phyloP scores from a whole-genome alignment of 495 filamentous ascomycete genomes.

The Bathelium albidoporum region DNA sequence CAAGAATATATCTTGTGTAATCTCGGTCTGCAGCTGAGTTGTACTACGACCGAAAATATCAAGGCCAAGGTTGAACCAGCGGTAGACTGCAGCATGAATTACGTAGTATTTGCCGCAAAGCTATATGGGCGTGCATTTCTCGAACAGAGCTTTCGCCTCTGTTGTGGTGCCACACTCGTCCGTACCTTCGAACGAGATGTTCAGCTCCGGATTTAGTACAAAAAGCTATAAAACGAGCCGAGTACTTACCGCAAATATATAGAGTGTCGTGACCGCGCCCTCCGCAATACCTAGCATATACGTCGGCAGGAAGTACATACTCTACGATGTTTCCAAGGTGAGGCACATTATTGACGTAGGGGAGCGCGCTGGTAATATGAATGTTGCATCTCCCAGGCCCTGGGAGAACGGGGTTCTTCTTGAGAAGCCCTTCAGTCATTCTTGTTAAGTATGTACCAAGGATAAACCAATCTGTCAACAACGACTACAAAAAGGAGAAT shows the following conservation, averaged over 20 bases:
- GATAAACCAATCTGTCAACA: too few species aligned
- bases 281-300: constrained; percentile 60
- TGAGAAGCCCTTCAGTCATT: too few species aligned
- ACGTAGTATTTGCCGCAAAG: constrained; percentile 78
- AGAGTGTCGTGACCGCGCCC: constrained; percentile 53
- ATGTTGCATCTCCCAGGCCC: constrained; percentile 36
- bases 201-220: constrained; percentile 21
- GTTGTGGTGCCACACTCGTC: constrained; percentile 55
- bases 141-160: constrained; percentile 61
- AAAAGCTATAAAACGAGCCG: constrained; percentile 60
- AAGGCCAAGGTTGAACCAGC: constrained; percentile 76
- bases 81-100: constrained; percentile 70
- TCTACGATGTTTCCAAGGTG: constrained; percentile 90
- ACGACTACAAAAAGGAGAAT: too few species aligned
- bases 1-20: constrained; percentile 72
- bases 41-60: constrained; percentile 76
- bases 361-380: constrained; percentile 38
- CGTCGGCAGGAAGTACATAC: constrained; percentile 71
- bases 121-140: constrained; percentile 54
- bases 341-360: constrained; percentile 88
- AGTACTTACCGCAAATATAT: constrained; percentile 39
- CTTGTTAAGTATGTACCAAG: too few species aligned
- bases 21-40: constrained; percentile 67
- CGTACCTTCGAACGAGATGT: neutral
- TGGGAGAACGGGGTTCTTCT: too few species aligned